These are phyloP conservation scores for Salix arbutifolia DNA, from an alignment of 345 rosid genomes.

Conservation along the genomic window DNA sequence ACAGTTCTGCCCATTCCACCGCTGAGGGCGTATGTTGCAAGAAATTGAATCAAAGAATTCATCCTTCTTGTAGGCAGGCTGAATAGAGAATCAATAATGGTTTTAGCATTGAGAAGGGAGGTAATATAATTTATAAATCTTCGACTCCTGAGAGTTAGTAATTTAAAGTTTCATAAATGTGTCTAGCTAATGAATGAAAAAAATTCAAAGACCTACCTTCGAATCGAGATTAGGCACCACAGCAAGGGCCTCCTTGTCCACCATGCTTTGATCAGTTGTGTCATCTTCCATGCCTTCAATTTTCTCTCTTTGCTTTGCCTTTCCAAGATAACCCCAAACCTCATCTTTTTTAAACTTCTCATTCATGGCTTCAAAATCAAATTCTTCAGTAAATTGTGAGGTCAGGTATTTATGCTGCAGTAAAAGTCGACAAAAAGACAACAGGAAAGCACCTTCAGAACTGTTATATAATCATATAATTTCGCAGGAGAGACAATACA, in stretches of 20 bases:
- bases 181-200: not conserved
- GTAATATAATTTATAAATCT: not conserved
- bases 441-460: not conserved
- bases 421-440: slow-evolving; percentile 19
- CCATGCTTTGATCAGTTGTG: slow-evolving; percentile 4
- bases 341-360: slow-evolving; percentile 66
- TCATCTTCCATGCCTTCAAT: slow-evolving; percentile 8
- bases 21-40: slow-evolving; percentile 32
- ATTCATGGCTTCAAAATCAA: slow-evolving; percentile 77
- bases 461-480: not conserved
- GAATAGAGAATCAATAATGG: slow-evolving; percentile 11
- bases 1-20: slow-evolving; percentile 27
- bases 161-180: not conserved
- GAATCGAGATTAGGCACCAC: slow-evolving; percentile 13
- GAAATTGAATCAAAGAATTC: slow-evolving; percentile 47
- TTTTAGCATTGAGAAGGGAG: not conserved
- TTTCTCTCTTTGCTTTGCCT: slow-evolving; percentile 25
- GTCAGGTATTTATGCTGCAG: slow-evolving; percentile 15
- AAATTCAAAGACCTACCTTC: slow-evolving; percentile 9
- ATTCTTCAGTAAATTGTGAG: slow-evolving; percentile 50
- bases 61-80: slow-evolving; percentile 47
- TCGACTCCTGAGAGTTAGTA: not conserved
- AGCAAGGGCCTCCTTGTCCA: slow-evolving; percentile 4
- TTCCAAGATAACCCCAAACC: slow-evolving; percentile 61
- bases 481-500: not conserved